Percentiles rank a stretch among this genome's conserved stretches.
Evolutionary conservation across 331 rosid genomes (phyloP).

Genomic region (Erythrophleum ivorense): DNA sequence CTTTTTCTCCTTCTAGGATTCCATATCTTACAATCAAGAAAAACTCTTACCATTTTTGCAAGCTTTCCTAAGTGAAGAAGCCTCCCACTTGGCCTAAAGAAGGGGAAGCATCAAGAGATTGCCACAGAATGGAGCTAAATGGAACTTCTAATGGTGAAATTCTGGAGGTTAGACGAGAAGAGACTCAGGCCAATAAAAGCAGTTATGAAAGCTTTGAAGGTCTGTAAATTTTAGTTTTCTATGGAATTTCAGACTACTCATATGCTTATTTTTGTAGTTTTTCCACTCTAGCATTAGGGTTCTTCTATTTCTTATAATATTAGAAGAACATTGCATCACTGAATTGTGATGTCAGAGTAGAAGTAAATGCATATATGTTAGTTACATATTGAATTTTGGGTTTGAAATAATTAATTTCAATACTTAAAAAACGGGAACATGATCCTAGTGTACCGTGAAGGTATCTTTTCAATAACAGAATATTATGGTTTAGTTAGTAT

Average conservation of each 20-base stretch:
- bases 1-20: conserved; percentile 48
- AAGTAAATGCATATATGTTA: background rate
- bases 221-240: conserved; percentile 38
- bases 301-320: conserved; percentile 6
- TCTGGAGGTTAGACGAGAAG: conserved; percentile 41
- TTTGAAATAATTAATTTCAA: conserved; percentile 1
- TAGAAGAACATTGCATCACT: background rate
- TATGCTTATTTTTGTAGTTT: conserved; percentile 3
- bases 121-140: conserved; percentile 40
- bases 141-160: conserved; percentile 40
- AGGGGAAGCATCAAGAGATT: conserved; percentile 31
- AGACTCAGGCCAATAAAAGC: conserved; percentile 42
- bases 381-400: background rate
- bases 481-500: background rate
- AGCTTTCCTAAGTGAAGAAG: conserved; percentile 76
- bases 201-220: conserved; percentile 56
- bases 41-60: conserved; percentile 89
- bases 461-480: background rate
- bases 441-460: background rate
- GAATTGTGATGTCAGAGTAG: background rate
- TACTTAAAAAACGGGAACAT: conserved; percentile 5
- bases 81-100: conserved; percentile 44
- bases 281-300: conserved; percentile 6
- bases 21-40: conserved; percentile 72
- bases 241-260: conserved; percentile 5